phyloP scores from a whole-genome alignment of 2,329 filamentous ascomycete species.

The Monosporascus sp. region DNA sequence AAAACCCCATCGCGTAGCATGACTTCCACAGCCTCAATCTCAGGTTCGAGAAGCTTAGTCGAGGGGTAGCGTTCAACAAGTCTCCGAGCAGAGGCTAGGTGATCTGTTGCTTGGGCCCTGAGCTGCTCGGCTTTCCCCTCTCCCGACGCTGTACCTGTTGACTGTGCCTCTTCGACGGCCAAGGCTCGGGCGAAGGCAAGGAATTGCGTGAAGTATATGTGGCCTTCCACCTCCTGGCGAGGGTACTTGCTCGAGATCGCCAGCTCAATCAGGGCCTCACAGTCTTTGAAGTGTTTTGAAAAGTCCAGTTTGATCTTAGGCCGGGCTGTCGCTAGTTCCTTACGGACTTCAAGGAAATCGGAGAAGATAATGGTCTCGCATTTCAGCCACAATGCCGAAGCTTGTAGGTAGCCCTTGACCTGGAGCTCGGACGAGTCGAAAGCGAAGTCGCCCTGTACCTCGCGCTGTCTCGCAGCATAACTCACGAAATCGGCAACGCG shows the following conservation, averaged over 20 bases:
- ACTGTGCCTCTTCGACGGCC: background rate
- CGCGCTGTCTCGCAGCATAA: conserved; percentile 29
- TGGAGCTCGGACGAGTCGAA: conserved; percentile 33
- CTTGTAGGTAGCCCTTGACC: conserved; percentile 34
- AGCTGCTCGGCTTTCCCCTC: background rate
- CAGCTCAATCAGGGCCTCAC: conserved; percentile 32
- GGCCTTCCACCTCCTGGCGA: conserved; percentile 44
- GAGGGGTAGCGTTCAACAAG: conserved; percentile 12
- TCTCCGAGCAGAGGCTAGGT: conserved; percentile 9
- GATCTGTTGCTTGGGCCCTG: conserved; percentile 7
- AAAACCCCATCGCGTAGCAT: conserved; percentile 44
- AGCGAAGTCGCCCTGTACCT: conserved; percentile 22
- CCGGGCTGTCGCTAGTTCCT: background rate
- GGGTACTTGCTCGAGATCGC: conserved; percentile 32
- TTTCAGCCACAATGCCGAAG: conserved; percentile 39
- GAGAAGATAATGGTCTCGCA: conserved; percentile 44
- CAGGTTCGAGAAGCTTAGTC: conserved; percentile 32
- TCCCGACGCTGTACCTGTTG: background rate
- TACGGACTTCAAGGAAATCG: conserved; percentile 28
- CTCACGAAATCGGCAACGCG: conserved; percentile 41
- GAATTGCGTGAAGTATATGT: conserved; percentile 46
- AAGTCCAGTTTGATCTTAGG: conserved; percentile 22
- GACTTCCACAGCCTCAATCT: conserved; percentile 40
- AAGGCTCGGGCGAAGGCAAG: conserved; percentile 36
- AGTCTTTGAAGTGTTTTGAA: conserved; percentile 31